Conservation (phyloP, 176 grass and related monocot species). For the Sorghum bicolor region DNA sequence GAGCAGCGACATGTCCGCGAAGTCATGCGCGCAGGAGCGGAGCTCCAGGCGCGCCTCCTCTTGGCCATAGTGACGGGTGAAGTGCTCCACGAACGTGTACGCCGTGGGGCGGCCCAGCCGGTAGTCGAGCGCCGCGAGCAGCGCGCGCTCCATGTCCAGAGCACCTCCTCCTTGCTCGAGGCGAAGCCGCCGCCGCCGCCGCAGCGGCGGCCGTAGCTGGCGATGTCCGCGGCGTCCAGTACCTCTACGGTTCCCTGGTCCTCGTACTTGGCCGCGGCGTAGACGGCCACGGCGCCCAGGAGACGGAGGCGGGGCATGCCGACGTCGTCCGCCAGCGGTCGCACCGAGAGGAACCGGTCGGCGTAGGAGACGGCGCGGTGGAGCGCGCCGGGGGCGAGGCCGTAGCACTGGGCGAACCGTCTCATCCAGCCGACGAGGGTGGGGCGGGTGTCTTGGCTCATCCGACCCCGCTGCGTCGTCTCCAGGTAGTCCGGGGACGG, state of each 20-base stretch:
- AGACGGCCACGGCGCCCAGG: slow-evolving; percentile 28
- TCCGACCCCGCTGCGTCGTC: background rate
- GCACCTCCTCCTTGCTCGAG: background rate
- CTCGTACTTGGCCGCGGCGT: slow-evolving; percentile 39
- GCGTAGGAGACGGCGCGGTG: slow-evolving; percentile 34
- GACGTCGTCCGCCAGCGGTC: background rate
- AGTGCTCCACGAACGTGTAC: slow-evolving; percentile 35
- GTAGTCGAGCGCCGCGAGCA: slow-evolving; percentile 25
- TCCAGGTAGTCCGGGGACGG: slow-evolving; percentile 2
- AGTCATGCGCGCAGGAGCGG: background rate
- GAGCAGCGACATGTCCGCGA: background rate
- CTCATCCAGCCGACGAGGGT: slow-evolving; percentile 11
- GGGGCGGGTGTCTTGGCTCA: background rate
- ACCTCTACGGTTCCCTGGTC: background rate
- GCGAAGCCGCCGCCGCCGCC: background rate
- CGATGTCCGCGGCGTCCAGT: background rate
- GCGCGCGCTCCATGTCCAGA: background rate
- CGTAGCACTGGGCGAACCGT: background rate
- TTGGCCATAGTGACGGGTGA: background rate
- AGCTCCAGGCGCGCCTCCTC: background rate
- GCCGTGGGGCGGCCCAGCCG: slow-evolving; percentile 23
- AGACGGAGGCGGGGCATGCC: too few species aligned
- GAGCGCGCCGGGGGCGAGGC: background rate
- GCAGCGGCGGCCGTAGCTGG: background rate
- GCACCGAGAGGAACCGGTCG: slow-evolving; percentile 35